These are phyloP conservation scores for Daldinia concentrica DNA, from an alignment of 495 filamentous ascomycete species.

Conservation along the genomic window DNA sequence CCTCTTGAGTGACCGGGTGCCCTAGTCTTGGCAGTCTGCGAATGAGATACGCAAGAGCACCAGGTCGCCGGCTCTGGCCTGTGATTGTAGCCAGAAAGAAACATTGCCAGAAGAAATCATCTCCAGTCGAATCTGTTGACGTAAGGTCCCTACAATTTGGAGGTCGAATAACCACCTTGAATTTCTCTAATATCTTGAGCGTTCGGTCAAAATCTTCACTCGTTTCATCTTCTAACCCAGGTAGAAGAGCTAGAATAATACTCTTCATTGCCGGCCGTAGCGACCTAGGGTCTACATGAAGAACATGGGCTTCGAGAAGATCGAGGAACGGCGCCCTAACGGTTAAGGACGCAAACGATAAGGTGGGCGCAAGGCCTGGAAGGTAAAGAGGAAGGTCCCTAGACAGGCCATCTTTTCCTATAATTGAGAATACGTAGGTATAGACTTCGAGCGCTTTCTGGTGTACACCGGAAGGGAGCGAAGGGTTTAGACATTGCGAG, in stretches of 20 bases:
- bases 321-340: constrained; percentile 85
- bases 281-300: constrained; percentile 71
- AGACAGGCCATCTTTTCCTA: constrained; percentile 78
- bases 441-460: constrained; percentile 98
- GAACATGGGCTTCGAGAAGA: constrained; percentile 81
- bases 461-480: constrained; percentile 95
- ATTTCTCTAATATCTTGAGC: constrained; percentile 76
- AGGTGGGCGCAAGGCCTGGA: constrained; percentile 83
- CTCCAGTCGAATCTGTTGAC: constrained; percentile 66
- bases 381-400: constrained; percentile 86
- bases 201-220: constrained; percentile 97
- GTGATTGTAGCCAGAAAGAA: constrained; percentile 94
- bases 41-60: constrained; percentile 84
- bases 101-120: constrained; percentile 98
- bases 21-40: constrained; percentile 81
- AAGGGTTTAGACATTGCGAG: constrained; percentile 93
- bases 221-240: constrained; percentile 93
- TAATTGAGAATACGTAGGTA: constrained; percentile 80
- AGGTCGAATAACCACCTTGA: constrained; percentile 72
- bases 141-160: constrained; percentile 57
- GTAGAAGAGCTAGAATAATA: constrained; percentile 83
- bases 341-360: constrained; percentile 92
- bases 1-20: constrained; percentile 46
- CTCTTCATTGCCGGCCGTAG: constrained; percentile 90
- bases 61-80: constrained; percentile 80